These are phyloP conservation scores for Huiozyma sinensis DNA, from an alignment of 805 yeast species.

Conservation along the genomic window DNA sequence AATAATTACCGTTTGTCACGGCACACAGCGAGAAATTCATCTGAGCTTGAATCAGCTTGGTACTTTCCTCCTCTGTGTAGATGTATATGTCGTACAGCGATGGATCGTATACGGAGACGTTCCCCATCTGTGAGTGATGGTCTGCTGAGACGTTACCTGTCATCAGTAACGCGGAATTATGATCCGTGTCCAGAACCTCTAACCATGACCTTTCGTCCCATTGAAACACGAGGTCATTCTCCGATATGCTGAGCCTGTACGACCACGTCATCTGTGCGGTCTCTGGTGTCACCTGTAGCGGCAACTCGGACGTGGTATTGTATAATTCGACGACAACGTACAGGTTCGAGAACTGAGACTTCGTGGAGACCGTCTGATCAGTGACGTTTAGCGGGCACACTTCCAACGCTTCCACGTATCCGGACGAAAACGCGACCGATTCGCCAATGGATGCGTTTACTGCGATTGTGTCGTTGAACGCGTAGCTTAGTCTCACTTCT, in stretches of 20 bases:
- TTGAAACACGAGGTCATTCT: constrained; percentile 51
- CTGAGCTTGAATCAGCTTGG: constrained; percentile 23
- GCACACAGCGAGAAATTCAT: constrained; percentile 65
- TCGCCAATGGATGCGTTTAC: constrained; percentile 9
- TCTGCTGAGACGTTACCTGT: constrained; percentile 41
- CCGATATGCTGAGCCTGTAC: constrained; percentile 59
- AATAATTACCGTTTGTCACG: constrained; percentile 39
- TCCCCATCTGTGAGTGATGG: constrained; percentile 5
- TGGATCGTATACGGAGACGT: constrained; percentile 16
- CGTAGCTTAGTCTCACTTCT: constrained; percentile 15
- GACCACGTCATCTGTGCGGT: constrained; percentile 34
- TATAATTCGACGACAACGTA: constrained; percentile 19
- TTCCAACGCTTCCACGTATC: constrained; percentile 23
- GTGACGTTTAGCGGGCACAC: constrained; percentile 13
- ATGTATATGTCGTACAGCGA: constrained; percentile 34
- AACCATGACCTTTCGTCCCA: constrained; percentile 55
- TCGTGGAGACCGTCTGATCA: constrained; percentile 6
- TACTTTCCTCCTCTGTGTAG: constrained; percentile 33
- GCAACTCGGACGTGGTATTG: constrained; percentile 13
- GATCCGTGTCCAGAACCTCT: constrained; percentile 57
- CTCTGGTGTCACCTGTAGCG: constrained; percentile 4
- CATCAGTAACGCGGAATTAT: constrained; percentile 51
- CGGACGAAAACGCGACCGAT: constrained; percentile 15
- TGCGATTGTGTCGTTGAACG: constrained; percentile 19
- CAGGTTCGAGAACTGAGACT: constrained; percentile 15